Conservation (phyloP, 495 filamentous ascomycete genomes). For the Penicillium steckii region DNA sequence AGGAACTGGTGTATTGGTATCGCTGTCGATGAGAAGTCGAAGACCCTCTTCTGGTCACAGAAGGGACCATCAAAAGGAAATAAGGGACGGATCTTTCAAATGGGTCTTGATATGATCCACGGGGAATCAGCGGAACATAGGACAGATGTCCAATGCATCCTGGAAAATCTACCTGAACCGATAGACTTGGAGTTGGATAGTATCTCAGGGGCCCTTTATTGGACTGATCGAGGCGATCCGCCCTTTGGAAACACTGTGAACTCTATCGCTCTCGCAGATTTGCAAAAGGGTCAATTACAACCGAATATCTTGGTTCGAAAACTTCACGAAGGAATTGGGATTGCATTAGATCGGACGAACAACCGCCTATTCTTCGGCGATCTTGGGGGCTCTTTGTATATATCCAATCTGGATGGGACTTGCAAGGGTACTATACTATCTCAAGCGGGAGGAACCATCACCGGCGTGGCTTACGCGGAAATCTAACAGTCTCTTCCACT, state of each 20-base stretch:
- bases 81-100: conserved; percentile 1
- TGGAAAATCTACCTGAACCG: conserved; percentile 9
- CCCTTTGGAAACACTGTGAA: conserved; percentile 12
- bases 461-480: conserved; percentile 7
- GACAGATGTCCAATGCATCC: conserved; percentile 3
- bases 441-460: conserved; percentile 10
- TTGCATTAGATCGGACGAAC: conserved; percentile 8
- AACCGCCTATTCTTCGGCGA: conserved; percentile 14
- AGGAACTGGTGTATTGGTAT: conserved; percentile 6
- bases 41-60: background rate
- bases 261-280: background rate
- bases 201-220: conserved; percentile 3
- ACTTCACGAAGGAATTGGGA: conserved; percentile 5
- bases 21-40: conserved; percentile 2
- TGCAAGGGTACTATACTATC: conserved; percentile 11
- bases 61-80: conserved; percentile 1
- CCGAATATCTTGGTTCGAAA: conserved; percentile 7
- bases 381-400: conserved; percentile 15
- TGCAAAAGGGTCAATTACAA: background rate
- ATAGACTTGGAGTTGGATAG: conserved; percentile 12
- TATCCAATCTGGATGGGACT: conserved; percentile 11
- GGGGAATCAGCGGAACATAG: background rate
- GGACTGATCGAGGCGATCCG: conserved; percentile 14
- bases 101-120: background rate
- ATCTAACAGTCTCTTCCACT: too few relatives aligned